phyloP scores from a whole-genome alignment of 306 rosid species.

The Vigna hirtella region DNA sequence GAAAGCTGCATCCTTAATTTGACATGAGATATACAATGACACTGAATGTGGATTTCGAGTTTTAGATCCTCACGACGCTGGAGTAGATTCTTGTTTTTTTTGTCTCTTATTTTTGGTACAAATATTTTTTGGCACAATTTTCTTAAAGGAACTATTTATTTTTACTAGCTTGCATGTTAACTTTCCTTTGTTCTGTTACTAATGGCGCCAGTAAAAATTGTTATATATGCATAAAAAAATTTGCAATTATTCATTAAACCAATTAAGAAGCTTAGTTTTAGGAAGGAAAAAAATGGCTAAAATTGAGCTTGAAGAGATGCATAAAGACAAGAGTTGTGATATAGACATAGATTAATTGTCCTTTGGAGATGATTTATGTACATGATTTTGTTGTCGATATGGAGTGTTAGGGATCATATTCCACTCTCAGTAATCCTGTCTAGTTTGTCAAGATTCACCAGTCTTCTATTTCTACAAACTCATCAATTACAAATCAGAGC shows the following conservation, averaged over 20 bases:
- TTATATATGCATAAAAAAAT: background rate
- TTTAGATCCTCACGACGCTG: background rate
- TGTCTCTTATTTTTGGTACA: background rate
- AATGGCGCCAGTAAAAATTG: background rate
- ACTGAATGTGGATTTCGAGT: background rate
- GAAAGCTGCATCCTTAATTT: conserved; percentile 46
- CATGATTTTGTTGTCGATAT: background rate
- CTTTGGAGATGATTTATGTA: conserved; percentile 9
- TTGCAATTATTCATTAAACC: background rate
- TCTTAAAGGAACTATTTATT: background rate
- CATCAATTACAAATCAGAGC: background rate
- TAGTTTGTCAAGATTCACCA: background rate
- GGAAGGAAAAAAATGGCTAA: conserved; percentile 1
- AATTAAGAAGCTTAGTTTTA: background rate
- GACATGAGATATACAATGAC: conserved; percentile 20
- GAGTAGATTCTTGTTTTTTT: background rate
- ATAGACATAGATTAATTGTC: background rate
- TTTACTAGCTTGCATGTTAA: too few species aligned
- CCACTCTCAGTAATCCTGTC: background rate
- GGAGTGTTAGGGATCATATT: conserved; percentile 2
- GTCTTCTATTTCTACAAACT: background rate
- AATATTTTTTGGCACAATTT: background rate
- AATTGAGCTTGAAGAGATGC: conserved; percentile 11
- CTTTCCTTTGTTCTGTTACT: background rate
- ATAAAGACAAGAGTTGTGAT: background rate